Base-by-base conservation (phyloP, 306 rosid genomes). In the Vigna reflexopilosa region DNA sequence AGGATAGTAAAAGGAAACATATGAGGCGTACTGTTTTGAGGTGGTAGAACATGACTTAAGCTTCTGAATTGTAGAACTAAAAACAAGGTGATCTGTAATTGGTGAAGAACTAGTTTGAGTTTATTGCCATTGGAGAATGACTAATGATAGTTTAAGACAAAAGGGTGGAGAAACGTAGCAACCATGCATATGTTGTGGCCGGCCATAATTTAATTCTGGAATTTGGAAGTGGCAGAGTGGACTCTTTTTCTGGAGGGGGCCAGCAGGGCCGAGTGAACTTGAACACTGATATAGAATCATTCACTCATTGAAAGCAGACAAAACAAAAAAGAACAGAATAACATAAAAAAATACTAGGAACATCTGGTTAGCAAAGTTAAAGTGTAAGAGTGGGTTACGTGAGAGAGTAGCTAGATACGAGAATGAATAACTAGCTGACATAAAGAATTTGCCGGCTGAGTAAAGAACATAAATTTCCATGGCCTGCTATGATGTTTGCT, bases 151-250 rank as follows among this genome's bases (percentile, higher is more conserved):
- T 49, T 81, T 55, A 78, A 81, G 80, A 87, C 82, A 77, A 87
- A 83, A 65, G 44, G 83, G 83, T 62, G 72, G n/a, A 75, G 79
- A 76, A 75, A 81, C 80, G 74, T 62, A 56, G 71, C 50, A 80
- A 67, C 22, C 57, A 57, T 76, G 82, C 42, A 61, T 51, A 34
- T 34, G 70, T 68, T 40, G 64, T 75, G 71, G 87, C 89, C 91
- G 91, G 89, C 93, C 80, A 75, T 73, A 78, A 77, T 56, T 67
- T 77, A 51, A 80, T 73, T 32, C 19, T 44, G 75, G 57, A 34
- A 19, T 20, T 76, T 81, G 52, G 56, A 66, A 81, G 69, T 79
- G 47, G 72, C 34, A 10, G 81, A 79, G 70, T 76, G 83, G 45
- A 76, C 64, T 36, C 34, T 4, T 22, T 42, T 56, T 56, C 26